Evolutionary conservation across 2,329 filamentous ascomycete species (phyloP), one percentile per base, ranked within the genome.

Genomic region (Colletotrichum karsti): DNA sequence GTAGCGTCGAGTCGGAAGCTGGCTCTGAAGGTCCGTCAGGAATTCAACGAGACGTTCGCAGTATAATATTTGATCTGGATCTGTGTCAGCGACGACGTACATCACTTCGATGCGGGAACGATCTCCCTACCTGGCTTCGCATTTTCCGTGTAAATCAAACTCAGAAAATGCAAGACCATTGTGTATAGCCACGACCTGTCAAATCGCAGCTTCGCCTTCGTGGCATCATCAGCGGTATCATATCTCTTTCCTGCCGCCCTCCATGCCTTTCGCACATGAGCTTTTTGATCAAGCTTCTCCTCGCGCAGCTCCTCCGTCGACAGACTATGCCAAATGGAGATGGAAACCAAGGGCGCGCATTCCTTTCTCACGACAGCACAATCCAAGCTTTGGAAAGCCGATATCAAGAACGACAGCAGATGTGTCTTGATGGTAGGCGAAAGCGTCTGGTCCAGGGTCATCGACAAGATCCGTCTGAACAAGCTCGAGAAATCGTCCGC

Each of bases 21-120:
- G 96, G 74, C 95, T 98, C 77, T 97, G 90, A 20, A 99, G 82
- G 77, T 99, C 96, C 8, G 92, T 91, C 53, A 99, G 84, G 57
- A 99, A 91, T 79, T 99, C 96, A 57, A 96, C 81, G 70, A 98
- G 95, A n/a, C 95, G 89, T 79, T 98, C 95, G 77, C 94, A 97
- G 79, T 98, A 99, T 3, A 89, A 81, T 20, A 94, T 78, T 72
- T 92, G 90, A 33, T 94, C 91, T 79, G 79, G 70, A 46, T 35
- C 48, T 62, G 53, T 15, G 54, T 79, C 71, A 74, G 78, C 74
- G 63, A 75, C 22, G 4, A 71, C 69, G 5, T 7, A 42, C 65
- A 51, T n/a, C 15, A 3, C 28, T 8, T 35, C 2, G 55, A 22
- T 18, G 8, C 28, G 18, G 28, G 12, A 55, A 26, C 18, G 15